Percentiles rank a stretch among this genome's conserved stretches.
These are phyloP conservation scores for Sphaerobolus stellatus DNA, from an alignment of 1,284 basidiomycete species.

Conservation along the genomic window DNA sequence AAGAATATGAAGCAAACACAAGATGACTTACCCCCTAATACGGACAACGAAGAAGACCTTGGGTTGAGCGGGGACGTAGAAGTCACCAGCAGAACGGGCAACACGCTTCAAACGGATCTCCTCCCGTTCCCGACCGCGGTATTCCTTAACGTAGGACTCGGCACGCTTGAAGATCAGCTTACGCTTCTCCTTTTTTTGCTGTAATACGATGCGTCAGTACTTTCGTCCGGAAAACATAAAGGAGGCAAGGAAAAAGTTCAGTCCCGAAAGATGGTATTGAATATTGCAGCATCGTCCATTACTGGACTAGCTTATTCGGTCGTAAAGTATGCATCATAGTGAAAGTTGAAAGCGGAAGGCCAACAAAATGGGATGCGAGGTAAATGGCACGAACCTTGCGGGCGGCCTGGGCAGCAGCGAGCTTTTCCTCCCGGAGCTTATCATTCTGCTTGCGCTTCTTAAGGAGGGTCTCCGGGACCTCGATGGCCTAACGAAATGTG, in stretches of 20 bases:
- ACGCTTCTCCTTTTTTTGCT: no score
- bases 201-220: no score
- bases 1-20: conserved; percentile 2
- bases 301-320: conserved; percentile 65
- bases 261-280: conserved; percentile 99
- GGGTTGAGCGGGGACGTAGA: conserved; percentile 94
- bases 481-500: conserved; percentile 59
- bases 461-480: conserved; percentile 98
- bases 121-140: conserved; percentile 90
- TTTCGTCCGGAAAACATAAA: conserved; percentile 26
- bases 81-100: conserved; percentile 92
- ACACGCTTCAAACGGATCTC: conserved; percentile 94
- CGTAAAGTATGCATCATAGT: conserved; percentile 81
- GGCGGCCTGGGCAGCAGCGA: conserved; percentile 81
- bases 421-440: conserved; percentile 95
- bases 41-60: conserved; percentile 99
- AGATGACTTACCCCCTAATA: conserved; percentile 79
- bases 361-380: conserved; percentile 17
- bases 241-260: conserved; percentile 40
- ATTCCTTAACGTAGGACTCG: conserved; percentile 98
- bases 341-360: no score
- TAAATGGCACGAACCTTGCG: conserved; percentile 75
- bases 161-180: conserved; percentile 99
- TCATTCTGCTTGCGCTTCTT: conserved; percentile 99
- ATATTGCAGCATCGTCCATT: conserved; percentile 68